These are phyloP conservation scores for Rhizophlyctis rosea DNA, from an alignment of 192 early-diverging fungal species.

Conservation along the genomic window DNA sequence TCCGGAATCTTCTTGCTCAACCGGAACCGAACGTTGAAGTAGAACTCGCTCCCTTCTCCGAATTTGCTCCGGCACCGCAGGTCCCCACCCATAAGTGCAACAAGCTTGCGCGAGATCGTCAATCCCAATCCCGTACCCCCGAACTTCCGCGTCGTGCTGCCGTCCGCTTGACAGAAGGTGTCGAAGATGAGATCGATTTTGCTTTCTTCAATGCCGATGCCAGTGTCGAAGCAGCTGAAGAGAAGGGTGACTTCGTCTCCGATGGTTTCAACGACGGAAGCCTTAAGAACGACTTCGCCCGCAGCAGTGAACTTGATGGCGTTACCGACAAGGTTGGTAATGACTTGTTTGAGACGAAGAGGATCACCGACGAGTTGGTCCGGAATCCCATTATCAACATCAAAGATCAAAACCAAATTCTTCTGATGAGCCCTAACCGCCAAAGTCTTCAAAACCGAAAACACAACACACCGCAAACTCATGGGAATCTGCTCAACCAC, in stretches of 20 bases:
- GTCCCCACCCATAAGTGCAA: conserved; percentile 59
- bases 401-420: conserved; percentile 47
- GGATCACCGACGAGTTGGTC: conserved; percentile 52
- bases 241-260: conserved; percentile 26
- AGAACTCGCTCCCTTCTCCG: conserved; percentile 24
- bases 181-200: conserved; percentile 54
- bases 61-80: conserved; percentile 18
- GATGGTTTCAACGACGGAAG: conserved; percentile 31
- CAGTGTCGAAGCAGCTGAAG: conserved; percentile 36
- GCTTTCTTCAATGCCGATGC: conserved; percentile 51
- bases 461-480: conserved; percentile 54
- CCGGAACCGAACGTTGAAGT: conserved; percentile 28
- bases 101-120: conserved; percentile 58
- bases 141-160: conserved; percentile 60
- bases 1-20: conserved; percentile 6
- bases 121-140: conserved; percentile 67
- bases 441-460: conserved; percentile 56
- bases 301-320: conserved; percentile 63
- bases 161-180: conserved; percentile 56
- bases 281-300: conserved; percentile 54
- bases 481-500: conserved; percentile 47
- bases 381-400: conserved; percentile 53
- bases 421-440: conserved; percentile 52
- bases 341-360: conserved; percentile 55
- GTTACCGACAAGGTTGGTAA: conserved; percentile 60